These are phyloP conservation scores for Canavalia ensiformis DNA, from an alignment of 306 rosid genomes.

Conservation along the genomic window DNA sequence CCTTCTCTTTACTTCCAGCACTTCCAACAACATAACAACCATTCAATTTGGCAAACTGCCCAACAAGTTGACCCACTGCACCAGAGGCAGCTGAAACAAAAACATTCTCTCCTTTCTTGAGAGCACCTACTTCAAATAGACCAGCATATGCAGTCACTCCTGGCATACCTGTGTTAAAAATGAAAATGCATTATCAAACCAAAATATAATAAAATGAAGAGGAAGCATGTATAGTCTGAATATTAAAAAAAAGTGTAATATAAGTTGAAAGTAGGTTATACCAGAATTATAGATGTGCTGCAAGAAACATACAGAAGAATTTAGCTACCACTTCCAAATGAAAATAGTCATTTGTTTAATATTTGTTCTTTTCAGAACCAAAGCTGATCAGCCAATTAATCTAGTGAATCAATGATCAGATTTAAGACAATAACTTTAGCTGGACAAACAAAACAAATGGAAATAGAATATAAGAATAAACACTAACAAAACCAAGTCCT, in stretches of 20 bases:
- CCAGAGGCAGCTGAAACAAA: slow-evolving; percentile 52
- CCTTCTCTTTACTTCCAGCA: slow-evolving; percentile 58
- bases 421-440: background rate
- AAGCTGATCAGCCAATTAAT: background rate
- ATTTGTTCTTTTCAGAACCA: background rate
- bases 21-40: slow-evolving; percentile 60
- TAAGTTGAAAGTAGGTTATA: background rate
- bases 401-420: background rate
- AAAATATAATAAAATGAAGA: background rate
- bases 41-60: slow-evolving; percentile 43
- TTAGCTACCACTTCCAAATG: slow-evolving; percentile 11
- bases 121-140: slow-evolving; percentile 47
- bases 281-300: slow-evolving; percentile 11
- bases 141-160: slow-evolving; percentile 52
- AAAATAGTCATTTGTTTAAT: background rate
- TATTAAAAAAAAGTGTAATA: background rate
- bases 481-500: background rate
- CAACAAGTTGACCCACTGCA: slow-evolving; percentile 54
- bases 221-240: background rate
- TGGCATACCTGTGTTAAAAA: slow-evolving; percentile 52
- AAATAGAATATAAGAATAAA: background rate
- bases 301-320: background rate
- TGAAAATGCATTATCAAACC: background rate
- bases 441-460: background rate
- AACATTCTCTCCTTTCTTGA: slow-evolving; percentile 48